These are phyloP conservation scores for Chaetothyriales sp. DNA, from an alignment of 2,329 filamentous ascomycete species.

Conservation along the genomic window DNA sequence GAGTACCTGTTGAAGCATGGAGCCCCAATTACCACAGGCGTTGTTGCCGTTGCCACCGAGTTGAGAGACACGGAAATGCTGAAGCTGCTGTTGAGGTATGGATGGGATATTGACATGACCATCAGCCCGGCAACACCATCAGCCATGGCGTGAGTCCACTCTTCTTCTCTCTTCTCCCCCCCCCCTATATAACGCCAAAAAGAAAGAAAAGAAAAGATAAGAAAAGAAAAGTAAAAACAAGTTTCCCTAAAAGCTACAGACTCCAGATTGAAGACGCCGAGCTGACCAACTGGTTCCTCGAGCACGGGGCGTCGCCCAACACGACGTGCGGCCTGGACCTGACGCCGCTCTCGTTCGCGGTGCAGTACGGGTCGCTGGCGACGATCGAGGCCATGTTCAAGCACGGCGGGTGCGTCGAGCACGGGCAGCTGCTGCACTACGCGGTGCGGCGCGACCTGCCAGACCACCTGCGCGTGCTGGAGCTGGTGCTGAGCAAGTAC, in stretches of 20 bases:
- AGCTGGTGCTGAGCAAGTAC: no score
- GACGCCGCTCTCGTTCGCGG: slow-evolving; percentile 17
- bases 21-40: no score
- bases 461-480: no score
- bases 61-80: background rate
- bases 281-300: slow-evolving; percentile 18
- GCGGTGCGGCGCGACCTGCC: background rate
- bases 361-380: slow-evolving; percentile 12
- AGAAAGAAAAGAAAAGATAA: no score
- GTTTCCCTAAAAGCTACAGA: no score
- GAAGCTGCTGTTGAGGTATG: slow-evolving; percentile 2
- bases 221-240: no score
- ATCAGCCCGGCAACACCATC: slow-evolving; percentile 4
- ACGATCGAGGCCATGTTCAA: slow-evolving; percentile 15
- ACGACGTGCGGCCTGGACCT: slow-evolving; percentile 15
- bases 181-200: no score
- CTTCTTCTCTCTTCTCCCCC: slow-evolving; percentile 2
- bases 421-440: slow-evolving; percentile 4
- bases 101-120: slow-evolving; percentile 17
- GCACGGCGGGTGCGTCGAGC: slow-evolving; percentile 2
- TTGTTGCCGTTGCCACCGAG: no score
- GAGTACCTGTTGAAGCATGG: no score
- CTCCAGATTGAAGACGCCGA: slow-evolving; percentile 15
- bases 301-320: slow-evolving; percentile 19
- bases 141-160: slow-evolving; percentile 13